These are phyloP conservation scores for Picochlorum sp. DNA, from an alignment of 139 green algal genomes.

Conservation along the genomic window DNA sequence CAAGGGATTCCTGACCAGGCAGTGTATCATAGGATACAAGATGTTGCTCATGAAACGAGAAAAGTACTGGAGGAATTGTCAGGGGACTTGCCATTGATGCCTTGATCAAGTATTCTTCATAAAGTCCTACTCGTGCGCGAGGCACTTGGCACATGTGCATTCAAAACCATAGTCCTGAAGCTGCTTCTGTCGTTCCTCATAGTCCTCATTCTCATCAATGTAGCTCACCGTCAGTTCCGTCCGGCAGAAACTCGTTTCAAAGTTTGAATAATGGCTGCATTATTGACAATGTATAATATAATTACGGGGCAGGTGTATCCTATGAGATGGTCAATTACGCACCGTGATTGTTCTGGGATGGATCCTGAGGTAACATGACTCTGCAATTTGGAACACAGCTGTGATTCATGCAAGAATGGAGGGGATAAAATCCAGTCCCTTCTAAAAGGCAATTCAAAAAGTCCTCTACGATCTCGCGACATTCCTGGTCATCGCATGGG, in stretches of 20 bases:
- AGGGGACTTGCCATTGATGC: background rate
- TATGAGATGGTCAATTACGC: too few relatives aligned
- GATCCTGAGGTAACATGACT: constrained; percentile 43
- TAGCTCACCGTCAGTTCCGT: constrained; percentile 62
- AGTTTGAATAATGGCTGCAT: too few relatives aligned
- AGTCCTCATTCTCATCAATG: background rate
- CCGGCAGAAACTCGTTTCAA: constrained; percentile 2
- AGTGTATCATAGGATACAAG: constrained; percentile 29
- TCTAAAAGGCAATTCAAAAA: constrained; percentile 48
- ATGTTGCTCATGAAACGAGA: constrained; percentile 32
- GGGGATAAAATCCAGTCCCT: constrained; percentile 76
- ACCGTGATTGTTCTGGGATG: constrained; percentile 17
- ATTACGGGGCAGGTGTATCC: too few relatives aligned
- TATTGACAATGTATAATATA: too few relatives aligned
- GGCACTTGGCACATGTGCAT: constrained; percentile 8
- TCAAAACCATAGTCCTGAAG: constrained; percentile 13
- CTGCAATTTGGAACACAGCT: constrained; percentile 67
- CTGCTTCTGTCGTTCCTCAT: background rate
- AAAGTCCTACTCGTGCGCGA: background rate
- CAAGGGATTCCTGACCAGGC: background rate
- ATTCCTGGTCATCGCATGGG: background rate
- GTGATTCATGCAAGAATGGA: constrained; percentile 88
- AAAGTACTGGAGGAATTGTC: constrained; percentile 28
- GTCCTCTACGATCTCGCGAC: constrained; percentile 64
- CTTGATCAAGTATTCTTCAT: background rate